Percentiles rank a stretch among this genome's conserved stretches.
phyloP scores from a whole-genome alignment of 306 rosid species.

The Hippophae rhamnoides region DNA sequence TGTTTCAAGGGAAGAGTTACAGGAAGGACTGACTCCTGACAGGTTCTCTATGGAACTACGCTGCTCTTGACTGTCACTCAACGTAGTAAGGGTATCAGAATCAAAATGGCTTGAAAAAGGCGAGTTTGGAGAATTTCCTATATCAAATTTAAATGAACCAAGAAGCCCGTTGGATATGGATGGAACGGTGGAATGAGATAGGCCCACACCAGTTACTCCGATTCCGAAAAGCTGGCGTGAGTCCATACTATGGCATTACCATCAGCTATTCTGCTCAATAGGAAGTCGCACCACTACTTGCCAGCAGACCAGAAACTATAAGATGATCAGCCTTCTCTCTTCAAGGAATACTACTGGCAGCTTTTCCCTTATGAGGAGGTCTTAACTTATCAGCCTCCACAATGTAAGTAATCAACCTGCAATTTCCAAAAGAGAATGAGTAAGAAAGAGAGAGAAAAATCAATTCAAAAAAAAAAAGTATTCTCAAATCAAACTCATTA shows the following conservation, averaged over 20 bases:
- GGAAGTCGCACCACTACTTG: neutral
- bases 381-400: slow-evolving; percentile 5
- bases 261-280: slow-evolving; percentile 23
- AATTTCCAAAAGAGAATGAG: slow-evolving; percentile 19
- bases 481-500: too few relatives aligned
- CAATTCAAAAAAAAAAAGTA: too few relatives aligned
- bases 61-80: slow-evolving; percentile 58
- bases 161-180: slow-evolving; percentile 41
- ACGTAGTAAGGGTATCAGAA: slow-evolving; percentile 42
- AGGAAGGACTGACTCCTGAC: slow-evolving; percentile 43
- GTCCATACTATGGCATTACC: slow-evolving; percentile 58
- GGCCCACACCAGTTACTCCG: slow-evolving; percentile 40
- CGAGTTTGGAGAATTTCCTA: slow-evolving; percentile 58
- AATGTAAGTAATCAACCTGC: slow-evolving; percentile 28
- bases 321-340: slow-evolving; percentile 2
- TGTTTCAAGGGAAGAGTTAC: slow-evolving; percentile 44
- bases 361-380: neutral
- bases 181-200: slow-evolving; percentile 43
- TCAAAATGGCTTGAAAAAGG: slow-evolving; percentile 51
- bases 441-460: too few relatives aligned
- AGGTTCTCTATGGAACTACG: slow-evolving; percentile 50
- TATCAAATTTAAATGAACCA: slow-evolving; percentile 50
- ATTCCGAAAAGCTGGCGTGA: slow-evolving; percentile 50
- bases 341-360: neutral
- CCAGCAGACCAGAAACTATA: slow-evolving; percentile 17